Base-by-base conservation (phyloP, 805 yeast species). In the Candida dendrica region DNA sequence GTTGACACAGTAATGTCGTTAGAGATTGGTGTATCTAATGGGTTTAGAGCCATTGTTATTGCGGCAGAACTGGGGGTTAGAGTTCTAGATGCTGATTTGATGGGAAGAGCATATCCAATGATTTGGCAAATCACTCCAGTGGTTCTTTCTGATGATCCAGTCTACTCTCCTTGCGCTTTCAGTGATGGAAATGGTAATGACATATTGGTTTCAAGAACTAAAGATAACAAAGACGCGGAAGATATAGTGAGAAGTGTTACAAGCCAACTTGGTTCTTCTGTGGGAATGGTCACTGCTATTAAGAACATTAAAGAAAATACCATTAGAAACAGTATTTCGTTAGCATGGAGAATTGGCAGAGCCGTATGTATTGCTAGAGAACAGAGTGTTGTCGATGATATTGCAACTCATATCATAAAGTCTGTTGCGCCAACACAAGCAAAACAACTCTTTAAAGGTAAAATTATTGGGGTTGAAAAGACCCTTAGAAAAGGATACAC, bases 31-130 rank as follows among this genome's bases (percentile, higher is more conserved):
- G 73, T 72, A 40, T 70, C 68, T 14, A 69, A 69, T 46, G 74
- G 73, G 3, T 47, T 65, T 34, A 52, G 54, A 39, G 61, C 60
- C 3, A 53, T 64, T 40, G 47, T 58, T 31, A 42, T 53, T 8
- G 60, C 58, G 32, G 51, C 60, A 4, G 55, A 56, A 39, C 45
- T 61, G 34, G 47, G 55, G 33, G 42, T 58, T 27, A 63, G 63
- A 26, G 59, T 63, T 13, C 51, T 68, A 17, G 69, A 64, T 47
- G 55, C 59, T 17, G 75, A 71, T 46, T 48, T 68, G 34, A 71
- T 71, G 75, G 75, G 75, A 6, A 57, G 75, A 46, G 75, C 75
- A 13, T 66, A 68, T 49, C 74, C 74, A 2, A 68, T 69, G 29
- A 59, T 55, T 22, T 68, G 67, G 64, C 75, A 71, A 47, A 65